These are phyloP conservation scores for Hamigera avellanea DNA, from an alignment of 495 filamentous ascomycete species.

Conservation along the genomic window DNA sequence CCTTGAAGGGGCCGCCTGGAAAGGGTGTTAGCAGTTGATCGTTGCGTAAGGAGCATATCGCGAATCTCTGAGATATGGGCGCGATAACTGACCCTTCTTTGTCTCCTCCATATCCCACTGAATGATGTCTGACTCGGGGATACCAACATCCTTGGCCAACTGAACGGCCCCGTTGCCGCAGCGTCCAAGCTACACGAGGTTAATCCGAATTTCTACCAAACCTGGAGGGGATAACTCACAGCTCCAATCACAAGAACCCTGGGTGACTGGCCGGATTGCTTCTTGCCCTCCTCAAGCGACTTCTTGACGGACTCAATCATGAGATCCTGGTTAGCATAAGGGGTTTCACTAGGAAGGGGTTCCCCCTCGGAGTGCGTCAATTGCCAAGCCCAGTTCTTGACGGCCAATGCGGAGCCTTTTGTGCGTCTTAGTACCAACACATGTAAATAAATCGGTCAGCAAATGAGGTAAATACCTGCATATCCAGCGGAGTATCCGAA, in stretches of 20 bases:
- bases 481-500: constrained; percentile 75
- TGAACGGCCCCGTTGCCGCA: constrained; percentile 82
- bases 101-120: constrained; percentile 95
- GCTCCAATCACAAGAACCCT: constrained; percentile 50
- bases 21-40: background rate
- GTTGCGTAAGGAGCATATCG: background rate
- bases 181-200: constrained; percentile 47
- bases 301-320: constrained; percentile 65
- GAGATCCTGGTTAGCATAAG: constrained; percentile 65
- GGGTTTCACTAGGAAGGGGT: constrained; percentile 54
- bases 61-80: background rate
- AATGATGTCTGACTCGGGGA: constrained; percentile 61
- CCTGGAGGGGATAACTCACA: constrained; percentile 16
- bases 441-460: background rate
- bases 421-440: constrained; percentile 1
- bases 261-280: constrained; percentile 38
- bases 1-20: constrained; percentile 72
- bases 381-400: constrained; percentile 87
- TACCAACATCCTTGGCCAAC: constrained; percentile 61
- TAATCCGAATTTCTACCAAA: background rate
- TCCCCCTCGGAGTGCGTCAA: constrained; percentile 51
- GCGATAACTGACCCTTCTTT: constrained; percentile 19
- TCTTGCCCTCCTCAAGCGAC: constrained; percentile 46
- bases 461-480: constrained; percentile 35
- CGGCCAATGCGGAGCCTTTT: constrained; percentile 53